Base-by-base conservation (phyloP, 768 basidiomycete species). In the Pleurotus giganteus region DNA sequence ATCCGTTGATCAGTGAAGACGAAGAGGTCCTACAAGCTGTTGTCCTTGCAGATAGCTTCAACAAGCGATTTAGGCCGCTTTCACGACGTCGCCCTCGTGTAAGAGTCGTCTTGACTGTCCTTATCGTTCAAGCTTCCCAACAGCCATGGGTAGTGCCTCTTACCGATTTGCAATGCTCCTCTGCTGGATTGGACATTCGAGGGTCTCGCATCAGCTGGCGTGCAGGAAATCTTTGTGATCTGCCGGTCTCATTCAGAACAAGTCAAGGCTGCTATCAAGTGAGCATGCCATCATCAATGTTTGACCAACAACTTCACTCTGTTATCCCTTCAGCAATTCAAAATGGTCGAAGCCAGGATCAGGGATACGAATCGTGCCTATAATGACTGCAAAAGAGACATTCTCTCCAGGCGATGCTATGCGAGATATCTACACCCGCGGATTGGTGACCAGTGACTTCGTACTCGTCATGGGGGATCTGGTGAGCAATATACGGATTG, bases 161-260 rank as follows among this genome's bases (percentile, higher is more conserved):
- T 98, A 21, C 97, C 96, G 1, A 82, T 98, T 61, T 94, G 94
- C 72, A 98, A 98, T 70, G 89, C 90, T 0, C 89, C 94, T 3
- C 73, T 99, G 27, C 78, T 99, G 29, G 91, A 93, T 62, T 98
- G 96, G 94, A 98, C 97, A 2, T 87, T 98, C 57, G 97, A 99
- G 67, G 89, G 89, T 67, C 82, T 99, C 31, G 86, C 92, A 26
- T 77, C 97, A n/a, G 92, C 94, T 29, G 94, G 94, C 52, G 94
- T 99, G 31, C 91, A 95, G 67, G 92, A 98, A 71, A 90, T 97
- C 56, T 96, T 97, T 67, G 89, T 99, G 43, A 85, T 98, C 62
- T 95, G 94, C 67, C 84, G 91, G 57, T 95, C 93, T 47, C 91
- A 96, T 69, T 84, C 92, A 7, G 86, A 89, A 47, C 86, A 88